Evolutionary conservation across 139 green algal genomes (phyloP), one percentile per base, ranked within the genome.

Genomic region (Volvox africanus): DNA sequence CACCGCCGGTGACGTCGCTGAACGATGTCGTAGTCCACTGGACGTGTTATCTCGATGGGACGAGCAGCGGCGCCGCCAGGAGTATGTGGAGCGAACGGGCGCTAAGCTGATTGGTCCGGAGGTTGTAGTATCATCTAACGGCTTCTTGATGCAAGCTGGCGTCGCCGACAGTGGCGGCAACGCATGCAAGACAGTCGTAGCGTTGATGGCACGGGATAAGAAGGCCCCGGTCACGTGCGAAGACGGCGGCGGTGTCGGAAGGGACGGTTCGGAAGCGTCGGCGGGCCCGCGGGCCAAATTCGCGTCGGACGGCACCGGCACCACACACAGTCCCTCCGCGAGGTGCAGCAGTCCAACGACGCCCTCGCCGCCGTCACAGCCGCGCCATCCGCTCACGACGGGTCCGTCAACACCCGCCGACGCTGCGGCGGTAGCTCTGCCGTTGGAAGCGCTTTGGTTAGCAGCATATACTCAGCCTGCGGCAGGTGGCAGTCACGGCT

Each of bases 401-500:
- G 75, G 32, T 19, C 75, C 75, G 32, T 55, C 75, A 20, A 81
- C 75, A 24, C 18, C 37, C 13, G 44, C 28, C 80, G 80, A 26
- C 50, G 81, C 81, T 32, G 81, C 81, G 14, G 36, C 84, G 16
- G 82, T 61, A 28, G 32, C 62, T 33, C 68, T n/a, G 68, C 67
- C 73, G 50, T 20, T 83, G 50, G 86, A 76, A 75, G 73, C 86
- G 28, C 30, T 83, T 22, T 83, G 86, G 73, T 44, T 83, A 55
- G 73, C 73, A 21, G 20, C 71, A 22, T 44, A 90, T 32, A 75
- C 73, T 21, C 86, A 83, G 30, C 73, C 73, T 21, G 19, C 73
- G n/a, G 86, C 61, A 44, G 71, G 86, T 32, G 75, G 44, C 86
- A 90, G 86, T 26, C 86, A 90, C 55, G 86, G 86, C 50, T 90